Evolutionary conservation across 257 asterid species (phyloP).

Genomic region (Henckelia pumila): DNA sequence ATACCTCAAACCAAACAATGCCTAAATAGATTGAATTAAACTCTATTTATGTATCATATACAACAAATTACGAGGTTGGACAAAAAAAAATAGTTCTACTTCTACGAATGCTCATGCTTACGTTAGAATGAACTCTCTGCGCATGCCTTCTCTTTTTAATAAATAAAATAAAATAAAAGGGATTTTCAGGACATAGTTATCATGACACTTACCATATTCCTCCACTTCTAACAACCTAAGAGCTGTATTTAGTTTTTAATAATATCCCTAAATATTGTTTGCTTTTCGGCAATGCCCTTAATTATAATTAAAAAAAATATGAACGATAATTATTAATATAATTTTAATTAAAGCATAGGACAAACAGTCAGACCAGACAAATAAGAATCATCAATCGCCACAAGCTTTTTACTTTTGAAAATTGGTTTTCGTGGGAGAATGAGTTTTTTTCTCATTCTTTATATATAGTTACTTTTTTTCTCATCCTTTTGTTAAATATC

Average conservation of each 20-base stretch:
- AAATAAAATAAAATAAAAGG: conserved; percentile 18
- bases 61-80: neutral
- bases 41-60: neutral
- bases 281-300: neutral
- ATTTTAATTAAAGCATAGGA: no score
- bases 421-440: no score
- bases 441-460: no score
- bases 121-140: conserved; percentile 42
- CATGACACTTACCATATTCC: conserved; percentile 44
- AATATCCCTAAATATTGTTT: neutral
- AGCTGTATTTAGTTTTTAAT: conserved; percentile 30
- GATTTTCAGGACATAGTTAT: conserved; percentile 44
- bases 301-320: no score
- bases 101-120: conserved; percentile 29
- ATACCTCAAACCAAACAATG: no score
- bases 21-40: no score
- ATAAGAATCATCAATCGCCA: conserved; percentile 24
- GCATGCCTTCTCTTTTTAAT: conserved; percentile 46
- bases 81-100: no score
- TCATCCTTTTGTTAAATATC: no score
- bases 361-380: no score
- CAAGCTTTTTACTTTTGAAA: no score
- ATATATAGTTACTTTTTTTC: no score
- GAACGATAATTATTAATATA: no score
- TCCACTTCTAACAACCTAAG: conserved; percentile 54